Conservation (phyloP, 2,329 filamentous ascomycete genomes). For the Pseudopyrenochaeta lycopersici region DNA sequence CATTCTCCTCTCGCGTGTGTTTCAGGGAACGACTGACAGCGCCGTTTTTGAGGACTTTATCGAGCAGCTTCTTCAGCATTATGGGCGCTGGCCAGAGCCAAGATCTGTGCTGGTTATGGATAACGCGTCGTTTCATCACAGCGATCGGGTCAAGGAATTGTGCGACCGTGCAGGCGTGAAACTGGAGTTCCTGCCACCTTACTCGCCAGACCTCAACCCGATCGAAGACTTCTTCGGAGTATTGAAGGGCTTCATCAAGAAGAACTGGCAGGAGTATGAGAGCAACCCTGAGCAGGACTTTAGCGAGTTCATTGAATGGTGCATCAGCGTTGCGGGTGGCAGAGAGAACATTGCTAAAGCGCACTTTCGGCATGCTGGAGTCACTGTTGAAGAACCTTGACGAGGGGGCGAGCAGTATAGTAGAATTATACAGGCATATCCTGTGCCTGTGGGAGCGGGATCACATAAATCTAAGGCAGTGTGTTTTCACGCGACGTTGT, state of each 20-base stretch:
- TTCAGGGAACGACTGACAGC: too few relatives aligned
- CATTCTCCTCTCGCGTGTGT: too few relatives aligned
- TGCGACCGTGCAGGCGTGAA: conserved; percentile 42
- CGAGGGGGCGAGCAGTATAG: too few relatives aligned
- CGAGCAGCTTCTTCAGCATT: conserved; percentile 17
- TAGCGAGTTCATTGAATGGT: conserved; percentile 36
- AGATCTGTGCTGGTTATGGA: conserved; percentile 20
- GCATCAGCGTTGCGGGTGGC: conserved; percentile 31
- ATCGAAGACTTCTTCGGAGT: conserved; percentile 51
- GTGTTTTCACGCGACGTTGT: too few relatives aligned
- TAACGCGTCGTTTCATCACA: conserved; percentile 18
- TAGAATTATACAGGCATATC: too few relatives aligned
- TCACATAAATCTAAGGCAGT: too few relatives aligned
- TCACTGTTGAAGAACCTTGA: conserved; percentile 11
- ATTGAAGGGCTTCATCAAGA: conserved; percentile 46
- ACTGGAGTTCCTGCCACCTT: conserved; percentile 45
- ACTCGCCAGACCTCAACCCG: conserved; percentile 50
- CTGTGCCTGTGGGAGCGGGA: too few relatives aligned
- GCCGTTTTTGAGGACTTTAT: conserved; percentile 18
- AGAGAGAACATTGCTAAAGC: conserved; percentile 29
- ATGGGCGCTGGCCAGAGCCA: conserved; percentile 6
- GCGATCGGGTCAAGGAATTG: conserved; percentile 37
- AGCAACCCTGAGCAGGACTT: conserved; percentile 27
- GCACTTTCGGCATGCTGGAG: conserved; percentile 36
- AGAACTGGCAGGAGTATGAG: conserved; percentile 20